These are phyloP conservation scores for Lasiosphaeriaceae sp. DNA, from an alignment of 495 filamentous ascomycete species.

Conservation along the genomic window DNA sequence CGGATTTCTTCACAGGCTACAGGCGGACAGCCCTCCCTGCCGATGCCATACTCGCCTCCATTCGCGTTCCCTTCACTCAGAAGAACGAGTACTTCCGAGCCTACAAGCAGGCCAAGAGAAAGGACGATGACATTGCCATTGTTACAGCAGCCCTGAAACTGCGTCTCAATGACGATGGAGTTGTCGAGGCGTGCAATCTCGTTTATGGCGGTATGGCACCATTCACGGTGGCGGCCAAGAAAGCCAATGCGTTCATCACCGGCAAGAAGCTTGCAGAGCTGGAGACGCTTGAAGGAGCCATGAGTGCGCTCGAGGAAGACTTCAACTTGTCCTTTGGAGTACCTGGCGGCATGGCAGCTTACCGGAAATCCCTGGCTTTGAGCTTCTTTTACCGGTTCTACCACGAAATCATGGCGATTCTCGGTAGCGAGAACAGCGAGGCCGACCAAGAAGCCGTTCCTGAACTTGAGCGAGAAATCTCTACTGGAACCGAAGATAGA, in stretches of 20 bases:
- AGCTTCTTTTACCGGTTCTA: constrained; percentile 90
- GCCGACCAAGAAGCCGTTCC: constrained; percentile 57
- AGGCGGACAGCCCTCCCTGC: constrained; percentile 75
- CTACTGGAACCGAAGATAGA: constrained; percentile 59
- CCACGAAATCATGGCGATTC: constrained; percentile 54
- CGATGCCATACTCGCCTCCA: constrained; percentile 78
- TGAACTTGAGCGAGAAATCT: constrained; percentile 66
- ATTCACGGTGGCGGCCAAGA: constrained; percentile 77
- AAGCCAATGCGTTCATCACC: constrained; percentile 61
- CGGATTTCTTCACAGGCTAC: constrained; percentile 89
- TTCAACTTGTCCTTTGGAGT: constrained; percentile 84
- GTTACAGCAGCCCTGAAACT: constrained; percentile 81
- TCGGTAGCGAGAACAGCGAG: constrained; percentile 36
- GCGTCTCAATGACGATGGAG: constrained; percentile 57
- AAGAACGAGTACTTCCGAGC: constrained; percentile 69
- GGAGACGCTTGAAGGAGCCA: constrained; percentile 77
- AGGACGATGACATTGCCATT: constrained; percentile 96
- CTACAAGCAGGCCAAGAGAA: constrained; percentile 94
- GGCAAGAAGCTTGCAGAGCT: constrained; percentile 79
- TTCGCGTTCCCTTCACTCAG: constrained; percentile 74
- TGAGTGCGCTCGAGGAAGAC: constrained; percentile 81
- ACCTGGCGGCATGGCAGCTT: constrained; percentile 94
- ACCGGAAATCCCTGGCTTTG: constrained; percentile 83
- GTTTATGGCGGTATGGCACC: constrained; percentile 92
- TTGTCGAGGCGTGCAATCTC: constrained; percentile 67